Conservation (phyloP, 805 yeast genomes). For the Ogataea sp. region DNA sequence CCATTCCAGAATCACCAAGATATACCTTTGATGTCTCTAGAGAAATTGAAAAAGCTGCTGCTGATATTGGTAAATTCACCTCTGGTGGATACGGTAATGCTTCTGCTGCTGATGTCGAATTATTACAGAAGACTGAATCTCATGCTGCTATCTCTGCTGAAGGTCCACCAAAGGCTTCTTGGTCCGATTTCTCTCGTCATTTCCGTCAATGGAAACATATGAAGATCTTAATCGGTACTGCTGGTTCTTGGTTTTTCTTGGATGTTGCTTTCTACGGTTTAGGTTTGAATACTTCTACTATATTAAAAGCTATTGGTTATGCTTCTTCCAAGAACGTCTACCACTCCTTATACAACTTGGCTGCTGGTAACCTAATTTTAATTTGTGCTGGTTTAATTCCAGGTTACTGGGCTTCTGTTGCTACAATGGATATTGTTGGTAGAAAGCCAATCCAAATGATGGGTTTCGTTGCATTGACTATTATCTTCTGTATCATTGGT, state of each 20-base stretch:
- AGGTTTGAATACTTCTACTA: constrained; percentile 72
- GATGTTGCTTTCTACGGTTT: constrained; percentile 91
- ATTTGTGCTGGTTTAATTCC: constrained; percentile 94
- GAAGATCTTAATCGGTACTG: constrained; percentile 80
- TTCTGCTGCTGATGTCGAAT: constrained; percentile 32
- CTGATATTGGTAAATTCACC: constrained; percentile 43
- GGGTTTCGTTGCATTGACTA: constrained; percentile 69
- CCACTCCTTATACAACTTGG: constrained; percentile 59
- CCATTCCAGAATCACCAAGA: constrained; percentile 94
- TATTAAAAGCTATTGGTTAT: constrained; percentile 77
- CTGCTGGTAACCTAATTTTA: constrained; percentile 89
- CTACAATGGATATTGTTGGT: constrained; percentile 73
- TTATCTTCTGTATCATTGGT: constrained; percentile 72
- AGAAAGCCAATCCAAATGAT: constrained; percentile 75
- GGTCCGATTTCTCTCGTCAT: constrained; percentile 61
- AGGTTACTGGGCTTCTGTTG: constrained; percentile 84
- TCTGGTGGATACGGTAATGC: constrained; percentile 48
- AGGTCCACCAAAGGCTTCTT: constrained; percentile 76
- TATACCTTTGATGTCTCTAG: constrained; percentile 70
- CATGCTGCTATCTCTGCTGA: constrained; percentile 27
- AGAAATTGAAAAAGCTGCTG: constrained; percentile 48
- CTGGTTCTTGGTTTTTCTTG: constrained; percentile 84
- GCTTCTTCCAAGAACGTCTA: constrained; percentile 68
- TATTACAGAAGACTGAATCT: constrained; percentile 38
- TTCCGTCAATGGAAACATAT: constrained; percentile 83